Conservation (phyloP, 106 monocot species). For the Narthecium ossifragum region DNA sequence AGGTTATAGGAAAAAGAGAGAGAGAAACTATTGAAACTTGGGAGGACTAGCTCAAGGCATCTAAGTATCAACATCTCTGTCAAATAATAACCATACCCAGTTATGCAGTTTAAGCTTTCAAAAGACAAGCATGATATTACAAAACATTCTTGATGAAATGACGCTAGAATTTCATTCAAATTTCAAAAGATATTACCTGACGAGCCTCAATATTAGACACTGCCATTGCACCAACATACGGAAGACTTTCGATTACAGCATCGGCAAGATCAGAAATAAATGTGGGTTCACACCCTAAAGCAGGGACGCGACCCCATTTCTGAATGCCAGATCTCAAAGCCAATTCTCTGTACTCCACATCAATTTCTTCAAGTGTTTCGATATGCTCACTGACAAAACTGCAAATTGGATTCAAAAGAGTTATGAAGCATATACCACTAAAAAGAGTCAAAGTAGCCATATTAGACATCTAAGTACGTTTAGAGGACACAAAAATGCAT, state of each 20-base stretch:
- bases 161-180: too few species aligned
- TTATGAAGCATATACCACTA: background rate
- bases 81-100: too few species aligned
- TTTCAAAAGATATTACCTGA: constrained; percentile 91
- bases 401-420: constrained; percentile 13
- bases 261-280: constrained; percentile 96
- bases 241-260: constrained; percentile 97
- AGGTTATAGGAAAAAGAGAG: too few species aligned
- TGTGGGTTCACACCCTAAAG: constrained; percentile 87
- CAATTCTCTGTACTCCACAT: constrained; percentile 95
- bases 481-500: background rate
- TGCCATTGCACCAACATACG: constrained; percentile 98
- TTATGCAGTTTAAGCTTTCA: too few species aligned
- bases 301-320: constrained; percentile 97
- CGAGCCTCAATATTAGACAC: constrained; percentile 96
- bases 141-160: too few species aligned
- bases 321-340: constrained; percentile 77
- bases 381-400: constrained; percentile 99
- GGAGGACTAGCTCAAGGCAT: too few species aligned
- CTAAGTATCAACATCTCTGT: too few species aligned
- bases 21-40: too few species aligned
- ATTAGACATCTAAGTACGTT: too few species aligned
- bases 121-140: too few species aligned
- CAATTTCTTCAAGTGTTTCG: constrained; percentile 99
- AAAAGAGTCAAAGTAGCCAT: background rate